A percentile compares a stretch with the other conserved stretches of the same genome.
phyloP scores from a whole-genome alignment of 208 protist genomes.

The Porcisia deanei region DNA sequence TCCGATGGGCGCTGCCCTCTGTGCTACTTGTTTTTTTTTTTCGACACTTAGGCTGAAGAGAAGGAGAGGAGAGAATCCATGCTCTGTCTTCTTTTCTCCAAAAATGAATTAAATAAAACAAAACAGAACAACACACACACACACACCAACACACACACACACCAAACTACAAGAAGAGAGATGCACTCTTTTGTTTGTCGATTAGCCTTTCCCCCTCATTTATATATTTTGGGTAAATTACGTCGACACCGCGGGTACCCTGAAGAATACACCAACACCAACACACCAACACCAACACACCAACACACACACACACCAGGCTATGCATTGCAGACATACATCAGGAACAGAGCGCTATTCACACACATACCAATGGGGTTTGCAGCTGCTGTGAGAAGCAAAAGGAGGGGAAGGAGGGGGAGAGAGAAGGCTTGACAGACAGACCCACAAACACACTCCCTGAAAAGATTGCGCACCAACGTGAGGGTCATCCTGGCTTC shows the following conservation, averaged over 20 bases:
- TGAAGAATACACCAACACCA: background rate
- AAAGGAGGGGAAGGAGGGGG: background rate
- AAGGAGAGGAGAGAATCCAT: no score
- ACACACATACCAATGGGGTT: background rate
- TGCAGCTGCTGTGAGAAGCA: background rate
- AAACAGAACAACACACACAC: background rate
- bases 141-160: constrained; percentile 7
- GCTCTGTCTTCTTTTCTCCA: no score
- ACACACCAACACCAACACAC: background rate
- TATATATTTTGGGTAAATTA: no score
- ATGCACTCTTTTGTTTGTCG: background rate
- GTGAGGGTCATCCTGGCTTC: background rate
- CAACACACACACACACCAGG: background rate
- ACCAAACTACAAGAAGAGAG: background rate
- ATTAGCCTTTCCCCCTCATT: background rate
- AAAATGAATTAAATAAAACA: no score
- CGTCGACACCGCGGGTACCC: no score
- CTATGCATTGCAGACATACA: background rate
- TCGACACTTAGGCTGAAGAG: no score
- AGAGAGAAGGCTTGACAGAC: background rate
- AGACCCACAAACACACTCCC: background rate
- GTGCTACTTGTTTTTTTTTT: background rate
- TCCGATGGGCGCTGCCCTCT: background rate
- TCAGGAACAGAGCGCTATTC: background rate
- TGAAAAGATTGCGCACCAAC: no score